Percentiles rank a stretch among this genome's conserved stretches.
Conservation (phyloP, 345 rosid genomes). For the Punica granatum region DNA sequence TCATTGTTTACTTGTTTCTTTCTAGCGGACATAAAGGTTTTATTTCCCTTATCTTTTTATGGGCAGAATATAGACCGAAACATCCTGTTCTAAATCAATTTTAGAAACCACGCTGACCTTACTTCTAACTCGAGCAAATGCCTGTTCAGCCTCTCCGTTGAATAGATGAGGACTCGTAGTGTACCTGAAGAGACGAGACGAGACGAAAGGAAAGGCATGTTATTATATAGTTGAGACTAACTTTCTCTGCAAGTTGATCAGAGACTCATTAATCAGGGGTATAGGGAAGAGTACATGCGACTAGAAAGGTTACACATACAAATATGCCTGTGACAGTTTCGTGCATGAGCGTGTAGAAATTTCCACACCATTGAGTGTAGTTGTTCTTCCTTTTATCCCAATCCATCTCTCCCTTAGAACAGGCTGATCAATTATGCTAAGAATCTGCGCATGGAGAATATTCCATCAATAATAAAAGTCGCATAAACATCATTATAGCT, state of each 20-base stretch:
- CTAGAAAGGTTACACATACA: constrained; percentile 40
- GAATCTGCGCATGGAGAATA: constrained; percentile 43
- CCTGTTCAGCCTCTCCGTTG: constrained; percentile 64
- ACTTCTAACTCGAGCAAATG: constrained; percentile 72
- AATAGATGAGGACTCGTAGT: constrained; percentile 97
- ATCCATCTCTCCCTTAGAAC: constrained; percentile 85
- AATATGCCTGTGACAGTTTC: constrained; percentile 65
- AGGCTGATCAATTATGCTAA: constrained; percentile 91
- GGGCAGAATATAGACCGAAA: background rate
- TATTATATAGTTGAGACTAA: background rate
- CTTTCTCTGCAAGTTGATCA: background rate
- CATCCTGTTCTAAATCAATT: background rate
- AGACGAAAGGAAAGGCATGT: constrained; percentile 1
- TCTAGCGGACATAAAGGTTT: background rate
- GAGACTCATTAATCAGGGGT: background rate
- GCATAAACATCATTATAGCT: background rate
- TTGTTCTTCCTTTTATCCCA: constrained; percentile 68
- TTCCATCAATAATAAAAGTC: background rate
- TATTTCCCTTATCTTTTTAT: background rate
- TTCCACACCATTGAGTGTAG: constrained; percentile 68
- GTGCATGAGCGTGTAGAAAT: constrained; percentile 64
- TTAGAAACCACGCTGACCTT: constrained; percentile 43
- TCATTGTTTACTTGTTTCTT: background rate
- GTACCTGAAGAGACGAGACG: constrained; percentile 45
- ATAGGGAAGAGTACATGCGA: background rate